Conservation (phyloP, 192 early-diverging fungal species). For the Chytriomyces sp. region DNA sequence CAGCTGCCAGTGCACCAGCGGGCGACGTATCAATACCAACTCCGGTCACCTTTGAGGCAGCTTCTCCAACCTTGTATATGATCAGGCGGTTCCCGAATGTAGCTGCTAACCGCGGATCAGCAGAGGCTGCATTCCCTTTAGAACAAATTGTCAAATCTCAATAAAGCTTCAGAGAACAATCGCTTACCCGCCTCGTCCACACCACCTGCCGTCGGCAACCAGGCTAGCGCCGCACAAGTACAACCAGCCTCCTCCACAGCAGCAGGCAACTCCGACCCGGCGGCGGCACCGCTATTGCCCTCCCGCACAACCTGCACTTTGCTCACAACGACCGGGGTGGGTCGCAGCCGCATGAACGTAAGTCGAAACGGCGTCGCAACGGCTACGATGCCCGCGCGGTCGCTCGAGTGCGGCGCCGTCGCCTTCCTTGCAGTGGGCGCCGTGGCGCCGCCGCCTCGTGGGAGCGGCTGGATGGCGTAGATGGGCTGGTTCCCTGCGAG, state of each 20-base stretch:
- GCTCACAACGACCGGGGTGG: slow-evolving; percentile 2
- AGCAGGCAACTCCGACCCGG: background rate
- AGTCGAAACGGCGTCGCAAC: slow-evolving; percentile 21
- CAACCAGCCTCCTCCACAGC: background rate
- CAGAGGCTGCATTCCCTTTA: background rate
- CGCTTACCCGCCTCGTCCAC: background rate
- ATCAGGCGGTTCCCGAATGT: slow-evolving; percentile 31
- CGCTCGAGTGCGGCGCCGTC: slow-evolving; percentile 5
- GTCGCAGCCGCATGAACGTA: slow-evolving; percentile 15
- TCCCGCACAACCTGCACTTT: background rate
- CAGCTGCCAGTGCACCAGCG: background rate
- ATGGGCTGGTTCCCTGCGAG: slow-evolving; percentile 29
- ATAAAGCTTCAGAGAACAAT: background rate
- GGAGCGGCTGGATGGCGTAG: slow-evolving; percentile 17
- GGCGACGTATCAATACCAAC: background rate
- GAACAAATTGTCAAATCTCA: background rate
- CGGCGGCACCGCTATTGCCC: background rate
- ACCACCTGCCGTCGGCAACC: background rate
- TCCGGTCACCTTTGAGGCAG: background rate
- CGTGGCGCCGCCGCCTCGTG: slow-evolving; percentile 19
- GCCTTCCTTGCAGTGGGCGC: background rate
- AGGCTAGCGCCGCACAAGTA: slow-evolving; percentile 18
- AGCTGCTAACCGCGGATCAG: slow-evolving; percentile 34
- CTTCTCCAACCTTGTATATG: slow-evolving; percentile 5
- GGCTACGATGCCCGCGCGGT: slow-evolving; percentile 13